A percentile compares a stretch with the other conserved stretches of the same genome.
Evolutionary conservation across 495 filamentous ascomycete genomes (phyloP).

Genomic region (Glarea lozoyensis): DNA sequence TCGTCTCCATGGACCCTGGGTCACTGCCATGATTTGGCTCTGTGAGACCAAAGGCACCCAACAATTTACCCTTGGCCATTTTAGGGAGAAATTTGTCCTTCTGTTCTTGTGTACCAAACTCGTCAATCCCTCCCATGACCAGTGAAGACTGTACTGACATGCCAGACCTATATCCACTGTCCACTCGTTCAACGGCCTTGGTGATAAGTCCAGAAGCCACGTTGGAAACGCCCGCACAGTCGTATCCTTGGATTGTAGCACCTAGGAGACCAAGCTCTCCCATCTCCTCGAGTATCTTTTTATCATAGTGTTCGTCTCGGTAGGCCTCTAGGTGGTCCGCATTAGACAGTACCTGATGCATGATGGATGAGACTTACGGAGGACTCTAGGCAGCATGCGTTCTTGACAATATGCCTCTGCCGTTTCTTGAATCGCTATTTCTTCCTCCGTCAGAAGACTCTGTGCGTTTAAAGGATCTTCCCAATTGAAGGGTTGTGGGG

Average conservation of each 20-base stretch:
- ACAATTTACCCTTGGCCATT: constrained; percentile 77
- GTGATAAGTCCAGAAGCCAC: constrained; percentile 92
- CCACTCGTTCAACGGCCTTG: constrained; percentile 90
- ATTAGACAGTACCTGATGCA: constrained; percentile 4
- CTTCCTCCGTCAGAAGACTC: constrained; percentile 76
- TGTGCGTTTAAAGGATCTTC: constrained; percentile 74
- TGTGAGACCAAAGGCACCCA: constrained; percentile 91
- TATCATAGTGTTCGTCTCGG: constrained; percentile 86
- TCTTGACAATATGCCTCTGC: constrained; percentile 92
- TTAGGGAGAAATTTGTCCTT: constrained; percentile 81
- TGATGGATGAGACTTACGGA: constrained; percentile 51
- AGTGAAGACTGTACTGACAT: constrained; percentile 95
- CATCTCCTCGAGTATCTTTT: constrained; percentile 86
- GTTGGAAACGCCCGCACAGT: constrained; percentile 85
- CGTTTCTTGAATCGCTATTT: constrained; percentile 79
- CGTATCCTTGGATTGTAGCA: constrained; percentile 86
- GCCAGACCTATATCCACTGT: constrained; percentile 88
- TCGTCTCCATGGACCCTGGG: constrained; percentile 91
- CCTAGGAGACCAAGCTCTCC: constrained; percentile 88
- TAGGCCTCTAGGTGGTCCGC: constrained; percentile 66
- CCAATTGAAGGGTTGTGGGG: constrained; percentile 69
- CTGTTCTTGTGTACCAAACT: constrained; percentile 81
- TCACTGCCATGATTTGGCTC: constrained; percentile 98
- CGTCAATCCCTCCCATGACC: constrained; percentile 93
- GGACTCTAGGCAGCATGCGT: constrained; percentile 69